Evolutionary conservation across 139 green algal genomes (phyloP).

Genomic region (Coccomyxa sp.): DNA sequence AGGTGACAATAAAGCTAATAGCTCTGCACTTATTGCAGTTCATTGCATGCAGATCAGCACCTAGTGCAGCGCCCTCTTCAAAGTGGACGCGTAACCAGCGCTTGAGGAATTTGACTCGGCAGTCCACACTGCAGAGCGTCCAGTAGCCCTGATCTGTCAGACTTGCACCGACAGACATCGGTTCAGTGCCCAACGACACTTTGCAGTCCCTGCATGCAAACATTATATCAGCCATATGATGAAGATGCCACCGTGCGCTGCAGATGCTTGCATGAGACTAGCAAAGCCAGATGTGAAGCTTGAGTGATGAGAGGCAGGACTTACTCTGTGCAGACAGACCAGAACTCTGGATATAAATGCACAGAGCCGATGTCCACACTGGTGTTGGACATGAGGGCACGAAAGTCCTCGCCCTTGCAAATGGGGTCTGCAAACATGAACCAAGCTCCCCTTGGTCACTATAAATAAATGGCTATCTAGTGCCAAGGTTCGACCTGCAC

Average conservation of each 20-base stretch:
- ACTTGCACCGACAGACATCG: not conserved
- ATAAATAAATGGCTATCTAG: not conserved
- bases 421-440: not conserved
- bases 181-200: not conserved
- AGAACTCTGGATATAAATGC: not conserved
- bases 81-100: not conserved
- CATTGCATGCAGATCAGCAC: not conserved
- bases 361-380: not conserved
- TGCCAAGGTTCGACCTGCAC: not conserved
- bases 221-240: not conserved
- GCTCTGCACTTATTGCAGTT: not conserved
- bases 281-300: not conserved
- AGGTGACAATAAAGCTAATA: not conserved
- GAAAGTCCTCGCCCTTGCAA: not conserved
- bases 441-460: not conserved
- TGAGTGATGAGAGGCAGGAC: not conserved
- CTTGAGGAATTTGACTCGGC: not conserved
- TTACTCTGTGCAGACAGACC: not conserved
- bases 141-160: not conserved
- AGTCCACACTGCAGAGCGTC: not conserved
- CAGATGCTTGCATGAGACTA: not conserved
- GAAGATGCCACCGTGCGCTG: not conserved
- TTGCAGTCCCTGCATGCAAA: not conserved
- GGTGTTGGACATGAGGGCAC: not conserved
- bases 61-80: not conserved